Conservation (phyloP, 108 stramenopile species). For the Aurantiochytrium sp. region DNA sequence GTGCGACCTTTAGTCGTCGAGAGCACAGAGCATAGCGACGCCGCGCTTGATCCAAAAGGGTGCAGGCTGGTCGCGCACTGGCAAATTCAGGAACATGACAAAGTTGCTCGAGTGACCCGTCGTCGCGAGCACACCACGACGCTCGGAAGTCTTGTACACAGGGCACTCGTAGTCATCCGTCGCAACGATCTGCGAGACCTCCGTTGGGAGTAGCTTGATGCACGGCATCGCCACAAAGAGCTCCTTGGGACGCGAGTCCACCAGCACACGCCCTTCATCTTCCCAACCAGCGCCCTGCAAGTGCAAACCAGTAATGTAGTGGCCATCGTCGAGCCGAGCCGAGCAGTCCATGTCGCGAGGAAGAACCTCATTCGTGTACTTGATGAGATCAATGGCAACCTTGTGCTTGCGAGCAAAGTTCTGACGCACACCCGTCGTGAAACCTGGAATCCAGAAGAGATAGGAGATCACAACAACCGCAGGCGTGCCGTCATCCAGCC, state of each 20-base stretch:
- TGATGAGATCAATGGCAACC: slow-evolving; percentile 53
- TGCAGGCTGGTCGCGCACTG: slow-evolving; percentile 37
- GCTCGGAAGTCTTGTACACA: slow-evolving; percentile 56
- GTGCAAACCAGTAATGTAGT: slow-evolving; percentile 46
- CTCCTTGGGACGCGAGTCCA: slow-evolving; percentile 45
- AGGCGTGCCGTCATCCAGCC: slow-evolving; percentile 36
- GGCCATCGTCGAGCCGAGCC: slow-evolving; percentile 42
- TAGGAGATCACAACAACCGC: slow-evolving; percentile 53
- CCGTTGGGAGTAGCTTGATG: slow-evolving; percentile 45
- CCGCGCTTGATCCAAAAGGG: slow-evolving; percentile 62
- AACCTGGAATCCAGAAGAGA: slow-evolving; percentile 61
- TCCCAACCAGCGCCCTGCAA: slow-evolving; percentile 60
- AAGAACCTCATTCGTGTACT: slow-evolving; percentile 47
- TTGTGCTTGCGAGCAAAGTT: slow-evolving; percentile 55
- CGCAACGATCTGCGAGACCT: slow-evolving; percentile 33
- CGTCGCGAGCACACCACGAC: slow-evolving; percentile 47
- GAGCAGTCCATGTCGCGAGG: slow-evolving; percentile 30
- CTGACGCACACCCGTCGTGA: slow-evolving; percentile 60
- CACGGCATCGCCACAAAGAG: slow-evolving; percentile 46
- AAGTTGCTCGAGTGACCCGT: slow-evolving; percentile 57
- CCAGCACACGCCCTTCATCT: slow-evolving; percentile 24
- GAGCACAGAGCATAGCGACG: slow-evolving; percentile 61
- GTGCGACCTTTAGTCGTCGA: slow-evolving; percentile 33
- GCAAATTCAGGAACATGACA: slow-evolving; percentile 46
- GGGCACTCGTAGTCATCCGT: slow-evolving; percentile 52